Evolutionary conservation across 495 filamentous ascomycete genomes (phyloP).

Genomic region (Neurospora sublineolata): DNA sequence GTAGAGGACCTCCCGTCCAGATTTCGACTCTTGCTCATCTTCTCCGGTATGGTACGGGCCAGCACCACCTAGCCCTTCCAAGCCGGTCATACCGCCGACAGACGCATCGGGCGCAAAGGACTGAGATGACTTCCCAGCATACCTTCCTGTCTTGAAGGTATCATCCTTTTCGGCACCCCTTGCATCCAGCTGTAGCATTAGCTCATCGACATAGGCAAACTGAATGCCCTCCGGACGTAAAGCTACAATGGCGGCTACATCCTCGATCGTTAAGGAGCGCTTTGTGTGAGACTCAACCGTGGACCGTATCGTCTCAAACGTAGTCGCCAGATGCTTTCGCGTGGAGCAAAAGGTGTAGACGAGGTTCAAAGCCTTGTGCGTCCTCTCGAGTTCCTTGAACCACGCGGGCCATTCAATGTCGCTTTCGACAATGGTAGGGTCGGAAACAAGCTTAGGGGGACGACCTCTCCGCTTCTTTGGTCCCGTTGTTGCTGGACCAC

Average conservation of each 20-base stretch:
- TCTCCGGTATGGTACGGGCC: neutral
- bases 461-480: neutral
- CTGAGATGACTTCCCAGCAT: slow-evolving; percentile 24
- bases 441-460: neutral
- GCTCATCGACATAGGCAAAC: slow-evolving; percentile 80
- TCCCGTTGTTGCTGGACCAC: neutral
- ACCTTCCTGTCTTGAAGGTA: slow-evolving; percentile 35
- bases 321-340: slow-evolving; percentile 81
- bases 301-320: slow-evolving; percentile 74
- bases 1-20: slow-evolving; percentile 55
- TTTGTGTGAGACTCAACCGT: slow-evolving; percentile 78
- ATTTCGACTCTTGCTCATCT: slow-evolving; percentile 19
- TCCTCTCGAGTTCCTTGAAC: slow-evolving; percentile 62
- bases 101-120: slow-evolving; percentile 36
- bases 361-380: slow-evolving; percentile 75
- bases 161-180: slow-evolving; percentile 49
- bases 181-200: slow-evolving; percentile 65
- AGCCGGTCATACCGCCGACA: slow-evolving; percentile 36
- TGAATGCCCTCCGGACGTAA: slow-evolving; percentile 65
- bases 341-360: slow-evolving; percentile 93
- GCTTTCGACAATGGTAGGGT: neutral
- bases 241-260: slow-evolving; percentile 71
- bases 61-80: slow-evolving; percentile 23
- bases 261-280: slow-evolving; percentile 54
- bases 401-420: slow-evolving; percentile 54